Evolutionary conservation across 2,329 filamentous ascomycete species (phyloP), one percentile per base, ranked within the genome.

Genomic region (Scedosporium apiospermum): DNA sequence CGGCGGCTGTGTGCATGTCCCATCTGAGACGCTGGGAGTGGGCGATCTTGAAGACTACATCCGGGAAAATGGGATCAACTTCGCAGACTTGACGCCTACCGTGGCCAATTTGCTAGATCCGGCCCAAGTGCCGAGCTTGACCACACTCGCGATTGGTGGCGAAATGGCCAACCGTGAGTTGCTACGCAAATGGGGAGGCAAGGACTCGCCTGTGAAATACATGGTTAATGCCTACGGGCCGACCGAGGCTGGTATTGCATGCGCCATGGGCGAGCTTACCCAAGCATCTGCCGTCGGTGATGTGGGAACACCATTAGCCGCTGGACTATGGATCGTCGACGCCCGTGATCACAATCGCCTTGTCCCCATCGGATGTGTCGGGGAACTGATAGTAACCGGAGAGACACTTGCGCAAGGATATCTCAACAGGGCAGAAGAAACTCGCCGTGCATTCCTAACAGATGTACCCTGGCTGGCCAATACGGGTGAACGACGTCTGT

Each of bases 381-480:
- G 73, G 2, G 75, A 77, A 62, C 66, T 77, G 14, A 65, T 74
- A 3, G 63, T 80, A 21, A 75, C 75, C 63, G 77, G 78, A 0
- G 80, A 80, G 0, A 73, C 77, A 2, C 74, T 84, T 9, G 80
- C 77, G 14, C 71, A 75, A 53, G 79, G 81, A 34, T 85, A 84
- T 64, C 69, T 82, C 14, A 77, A 80, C 60, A 68, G 73, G 26
- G 26, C 69, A 58, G 63, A 69, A 6, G 67, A 65, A 59, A 75
- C 78, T 71, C 64, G 71, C 61, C 18, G 63, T 0, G 66, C 66
- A 0, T 74, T 73, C 38, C 68, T 74, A n/a, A 10, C 9, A n/a
- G 18, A 23, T 21, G 16, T 41, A 10, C 3, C 16, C 7, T 80
- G 71, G 76, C 67, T 71, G n/a, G 68, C 65, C 18, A 65, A 64